Base-by-base conservation (phyloP, 1,139 yeast genomes). In the Yamadazyma sp. region DNA sequence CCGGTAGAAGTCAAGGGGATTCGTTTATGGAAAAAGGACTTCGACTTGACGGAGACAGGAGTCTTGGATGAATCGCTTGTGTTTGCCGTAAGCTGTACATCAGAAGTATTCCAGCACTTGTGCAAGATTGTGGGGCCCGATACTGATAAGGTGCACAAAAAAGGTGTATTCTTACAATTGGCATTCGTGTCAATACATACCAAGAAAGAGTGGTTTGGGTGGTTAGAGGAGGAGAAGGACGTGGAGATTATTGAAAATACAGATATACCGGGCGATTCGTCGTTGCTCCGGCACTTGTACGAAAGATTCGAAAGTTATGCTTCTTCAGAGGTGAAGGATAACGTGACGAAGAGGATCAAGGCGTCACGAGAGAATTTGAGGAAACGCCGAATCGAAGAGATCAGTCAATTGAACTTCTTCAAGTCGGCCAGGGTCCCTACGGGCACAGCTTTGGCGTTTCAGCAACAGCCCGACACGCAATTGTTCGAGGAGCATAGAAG, bases 391-490 rank as follows among this genome's bases (percentile, higher is more conserved):
- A 18, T 31, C 3, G 26, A 31, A 9, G 33, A 18, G 18, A 12
- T 31, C 23, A 20, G 26, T 12, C 33, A 31, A 14, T 18, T 27
- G 30, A 14, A 16, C 14, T 27, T 28, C 17, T 27, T 17, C 34
- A 28, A n/a, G 18, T 29, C 26, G n/a, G 28, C 38, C 23, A 14
- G 10, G 7, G 33, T 23, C 15, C 31, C 20, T 5, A 35, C 38
- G 16, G 38, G 38, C 4, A 29, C 23, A 4, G 24, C 22, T 14
- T 35, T 35, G 29, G 23, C 33, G 9, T 35, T 35, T 27, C 33
- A 35, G 5, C 38, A 29, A 29, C 27, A 35, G 11, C 33, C 33
- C 14, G 38, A 35, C n/a, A 35, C 33, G 4, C 38, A 35, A 23
- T 5, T 9, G 7, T 17, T 10, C 8, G 23, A 29, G 4, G 33